phyloP scores from a whole-genome alignment of 2,329 filamentous ascomycete species.

The Aspergillus calidoustus region DNA sequence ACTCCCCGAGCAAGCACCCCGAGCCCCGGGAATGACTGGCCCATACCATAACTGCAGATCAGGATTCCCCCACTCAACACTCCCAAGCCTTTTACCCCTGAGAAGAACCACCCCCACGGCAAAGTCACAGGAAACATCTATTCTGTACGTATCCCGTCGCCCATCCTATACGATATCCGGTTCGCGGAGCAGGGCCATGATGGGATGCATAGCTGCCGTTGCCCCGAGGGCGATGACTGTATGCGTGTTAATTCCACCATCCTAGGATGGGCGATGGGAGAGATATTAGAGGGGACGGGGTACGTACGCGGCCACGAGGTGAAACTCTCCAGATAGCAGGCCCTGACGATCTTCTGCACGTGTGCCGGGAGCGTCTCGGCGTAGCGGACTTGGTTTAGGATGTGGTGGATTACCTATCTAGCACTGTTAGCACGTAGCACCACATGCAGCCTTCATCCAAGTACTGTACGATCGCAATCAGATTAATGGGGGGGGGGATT shows the following conservation, averaged over 20 bases:
- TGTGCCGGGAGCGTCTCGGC: conserved; percentile 8
- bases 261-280: neutral
- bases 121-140: too few relatives aligned
- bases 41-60: too few relatives aligned
- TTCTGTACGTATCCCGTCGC: too few relatives aligned
- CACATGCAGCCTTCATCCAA: too few relatives aligned
- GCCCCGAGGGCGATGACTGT: neutral
- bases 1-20: too few relatives aligned
- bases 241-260: neutral
- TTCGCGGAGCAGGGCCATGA: neutral
- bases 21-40: too few relatives aligned
- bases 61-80: too few relatives aligned
- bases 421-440: too few relatives aligned
- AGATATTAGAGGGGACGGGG: neutral
- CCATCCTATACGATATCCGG: neutral
- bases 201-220: neutral
- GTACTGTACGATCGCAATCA: too few relatives aligned
- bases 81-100: too few relatives aligned
- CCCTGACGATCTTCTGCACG: conserved; percentile 16
- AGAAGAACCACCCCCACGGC: too few relatives aligned
- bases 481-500: neutral
- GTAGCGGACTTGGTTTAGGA: conserved; percentile 22
- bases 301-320: conserved; percentile 10
- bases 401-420: conserved; percentile 17
- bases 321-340: conserved; percentile 23